Base-by-base conservation (phyloP, 495 filamentous ascomycete genomes). In the Podospora pseudopauciseta region DNA sequence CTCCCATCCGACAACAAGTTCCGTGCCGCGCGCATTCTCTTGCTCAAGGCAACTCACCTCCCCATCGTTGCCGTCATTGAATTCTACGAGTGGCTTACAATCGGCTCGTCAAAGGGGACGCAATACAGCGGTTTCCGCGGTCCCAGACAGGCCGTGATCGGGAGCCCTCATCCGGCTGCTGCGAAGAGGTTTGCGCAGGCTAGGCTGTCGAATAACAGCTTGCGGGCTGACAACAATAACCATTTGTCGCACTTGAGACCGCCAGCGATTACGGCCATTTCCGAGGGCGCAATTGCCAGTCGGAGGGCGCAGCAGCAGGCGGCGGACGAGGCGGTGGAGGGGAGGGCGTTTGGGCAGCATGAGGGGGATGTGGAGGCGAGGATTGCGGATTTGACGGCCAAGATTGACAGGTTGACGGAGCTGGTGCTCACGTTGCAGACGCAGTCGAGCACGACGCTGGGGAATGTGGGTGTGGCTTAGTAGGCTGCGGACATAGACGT, bases 1-100 rank as follows among this genome's bases (percentile, higher is more conserved):
- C 72, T 97, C 23, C 83, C 91, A 2, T 86, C 91, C 13, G 88
- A 89, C 68, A 71, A 77, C 65, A 84, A 86, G 58, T 84, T 96
- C 55, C 89, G 93, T 53, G 82, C 82, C 32, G 86, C 86, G 34
- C 89, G 93, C 64, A 97, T 97, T 71, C 72, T 91, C 58, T 82
- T 96, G 23, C 86, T 97, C 44, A 92, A 92, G 67, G 78, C 80
- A 2, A 86, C 84, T 1, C 85, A 87, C 65, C 74, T 80, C n/a
- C 85, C 85, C 58, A 84, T 87, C 61, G 83, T 86, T 11, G 80
- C 69, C 15, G 75, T 71, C 2, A 87, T 87, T 65, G 79, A 81
- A 68, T 56, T 77, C 2, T 86, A 85, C 66, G 85, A 87, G 69
- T 81, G 76, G 75, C 61, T 81, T 32, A 67, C 67, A 16, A 76